These are phyloP conservation scores for Thermoascus crustaceus DNA, from an alignment of 2,329 filamentous ascomycete genomes.

Conservation along the genomic window DNA sequence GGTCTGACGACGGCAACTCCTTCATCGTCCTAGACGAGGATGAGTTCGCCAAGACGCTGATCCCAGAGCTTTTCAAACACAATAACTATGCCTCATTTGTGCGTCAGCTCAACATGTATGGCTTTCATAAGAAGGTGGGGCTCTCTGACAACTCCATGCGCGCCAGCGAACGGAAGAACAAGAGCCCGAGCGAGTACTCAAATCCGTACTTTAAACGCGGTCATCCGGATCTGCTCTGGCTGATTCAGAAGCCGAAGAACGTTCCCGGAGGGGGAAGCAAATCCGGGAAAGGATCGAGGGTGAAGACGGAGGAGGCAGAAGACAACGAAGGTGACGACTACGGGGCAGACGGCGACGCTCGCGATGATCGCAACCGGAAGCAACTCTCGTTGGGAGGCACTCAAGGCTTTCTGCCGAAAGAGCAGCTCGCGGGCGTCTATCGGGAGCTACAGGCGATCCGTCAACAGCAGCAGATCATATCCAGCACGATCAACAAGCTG, in stretches of 20 bases:
- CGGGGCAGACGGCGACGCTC: conserved; percentile 33
- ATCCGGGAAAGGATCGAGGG: conserved; percentile 37
- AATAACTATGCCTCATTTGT: conserved; percentile 75
- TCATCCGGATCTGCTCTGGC: conserved; percentile 84
- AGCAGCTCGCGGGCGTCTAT: conserved; percentile 69
- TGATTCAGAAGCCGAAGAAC: conserved; percentile 91
- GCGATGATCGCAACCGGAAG: conserved; percentile 29
- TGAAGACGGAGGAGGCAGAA: conserved; percentile 51
- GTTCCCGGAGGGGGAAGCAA: conserved; percentile 48
- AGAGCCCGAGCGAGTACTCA: conserved; percentile 95
- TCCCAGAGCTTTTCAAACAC: conserved; percentile 70
- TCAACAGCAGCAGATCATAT: conserved; percentile 79
- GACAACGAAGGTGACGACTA: conserved; percentile 57
- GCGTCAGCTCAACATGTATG: conserved; percentile 60
- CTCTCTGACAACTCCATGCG: conserved; percentile 97
- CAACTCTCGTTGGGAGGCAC: conserved; percentile 36
- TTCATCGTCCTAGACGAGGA: conserved; percentile 97
- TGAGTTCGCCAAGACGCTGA: conserved; percentile 66
- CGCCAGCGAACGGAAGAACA: conserved; percentile 92
- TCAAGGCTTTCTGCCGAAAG: conserved; percentile 46
- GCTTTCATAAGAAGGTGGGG: conserved; percentile 64
- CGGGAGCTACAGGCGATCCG: conserved; percentile 75
- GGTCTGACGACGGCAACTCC: conserved; percentile 93
- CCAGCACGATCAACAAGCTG: conserved; percentile 68
- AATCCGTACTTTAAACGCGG: conserved; percentile 94